phyloP scores from a whole-genome alignment of 148 eudicot genomes.

The Nepenthes gracilis region DNA sequence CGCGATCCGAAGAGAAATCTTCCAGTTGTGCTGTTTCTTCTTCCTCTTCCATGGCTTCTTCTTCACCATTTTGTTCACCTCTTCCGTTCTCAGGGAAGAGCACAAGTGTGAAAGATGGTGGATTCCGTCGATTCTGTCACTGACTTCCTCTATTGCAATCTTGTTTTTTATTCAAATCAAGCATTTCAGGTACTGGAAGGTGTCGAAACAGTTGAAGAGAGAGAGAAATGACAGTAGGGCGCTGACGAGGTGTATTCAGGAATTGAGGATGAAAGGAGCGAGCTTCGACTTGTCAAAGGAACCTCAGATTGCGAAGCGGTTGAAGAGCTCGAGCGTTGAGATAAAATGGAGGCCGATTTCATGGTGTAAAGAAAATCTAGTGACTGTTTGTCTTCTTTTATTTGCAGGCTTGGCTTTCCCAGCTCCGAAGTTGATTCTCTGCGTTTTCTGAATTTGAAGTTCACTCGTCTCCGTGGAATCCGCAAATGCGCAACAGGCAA shows the following conservation, averaged over 20 bases:
- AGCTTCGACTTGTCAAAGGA: slow-evolving; percentile 50
- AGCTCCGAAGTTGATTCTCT: slow-evolving; percentile 31
- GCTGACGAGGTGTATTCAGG: slow-evolving; percentile 46
- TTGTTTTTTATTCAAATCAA: slow-evolving; percentile 45
- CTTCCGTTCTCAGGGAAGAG: slow-evolving; percentile 1
- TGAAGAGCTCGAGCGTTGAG: slow-evolving; percentile 90
- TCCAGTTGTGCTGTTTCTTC: slow-evolving; percentile 53
- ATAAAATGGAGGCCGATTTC: slow-evolving; percentile 30
- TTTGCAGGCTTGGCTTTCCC: slow-evolving; percentile 30
- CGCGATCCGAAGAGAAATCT: slow-evolving; percentile 34
- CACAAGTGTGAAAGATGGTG: slow-evolving; percentile 42
- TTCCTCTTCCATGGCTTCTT: slow-evolving; percentile 40
- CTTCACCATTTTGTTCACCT: slow-evolving; percentile 38
- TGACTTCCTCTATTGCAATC: slow-evolving; percentile 19
- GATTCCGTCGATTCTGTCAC: slow-evolving; percentile 24
- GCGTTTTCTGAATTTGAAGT: background rate
- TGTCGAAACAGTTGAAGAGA: slow-evolving; percentile 31
- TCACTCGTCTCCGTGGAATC: too few relatives aligned
- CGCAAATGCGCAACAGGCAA: too few relatives aligned
- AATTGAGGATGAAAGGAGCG: slow-evolving; percentile 66
- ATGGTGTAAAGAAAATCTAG: slow-evolving; percentile 19
- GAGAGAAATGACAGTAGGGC: slow-evolving; percentile 40
- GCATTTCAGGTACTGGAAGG: slow-evolving; percentile 62
- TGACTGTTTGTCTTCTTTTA: slow-evolving; percentile 16
- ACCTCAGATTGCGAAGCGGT: slow-evolving; percentile 25